A percentile compares a stretch with the other conserved stretches of the same genome.
Conservation (phyloP, 2,329 filamentous ascomycete genomes). For the Pseudogymnoascus sp. region DNA sequence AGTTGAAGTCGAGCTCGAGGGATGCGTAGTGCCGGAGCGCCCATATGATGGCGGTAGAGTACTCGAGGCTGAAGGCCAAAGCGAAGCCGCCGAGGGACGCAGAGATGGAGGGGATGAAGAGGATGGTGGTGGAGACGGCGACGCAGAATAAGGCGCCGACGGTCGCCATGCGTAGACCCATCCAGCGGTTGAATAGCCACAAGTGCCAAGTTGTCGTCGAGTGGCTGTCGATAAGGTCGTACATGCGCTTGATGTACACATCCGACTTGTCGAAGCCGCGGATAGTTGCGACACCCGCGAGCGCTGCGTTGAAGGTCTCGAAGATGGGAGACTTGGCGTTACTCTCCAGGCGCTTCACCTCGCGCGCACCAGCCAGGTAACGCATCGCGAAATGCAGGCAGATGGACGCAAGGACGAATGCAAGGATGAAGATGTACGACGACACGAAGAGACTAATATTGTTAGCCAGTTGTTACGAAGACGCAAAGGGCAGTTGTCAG, state of each 20-base stretch:
- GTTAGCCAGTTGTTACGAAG: not conserved
- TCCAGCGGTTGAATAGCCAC: slow-evolving; percentile 70
- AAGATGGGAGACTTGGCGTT: slow-evolving; percentile 73
- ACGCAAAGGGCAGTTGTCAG: not conserved
- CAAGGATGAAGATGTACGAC: slow-evolving; percentile 56
- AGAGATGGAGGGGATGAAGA: slow-evolving; percentile 54
- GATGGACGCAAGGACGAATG: slow-evolving; percentile 48
- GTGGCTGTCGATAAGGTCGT: slow-evolving; percentile 60
- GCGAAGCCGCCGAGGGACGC: slow-evolving; percentile 70
- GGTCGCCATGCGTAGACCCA: slow-evolving; percentile 63
- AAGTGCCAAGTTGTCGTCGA: slow-evolving; percentile 58
- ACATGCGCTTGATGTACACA: slow-evolving; percentile 64
- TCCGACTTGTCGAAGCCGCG: slow-evolving; percentile 65
- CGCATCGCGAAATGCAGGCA: slow-evolving; percentile 51
- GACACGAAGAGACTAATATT: slow-evolving; percentile 52
- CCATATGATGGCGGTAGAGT: slow-evolving; percentile 57
- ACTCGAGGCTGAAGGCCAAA: slow-evolving; percentile 65
- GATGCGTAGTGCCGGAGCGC: slow-evolving; percentile 61
- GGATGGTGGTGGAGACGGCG: slow-evolving; percentile 57
- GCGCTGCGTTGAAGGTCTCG: slow-evolving; percentile 67
- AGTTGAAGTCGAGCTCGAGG: slow-evolving; percentile 72
- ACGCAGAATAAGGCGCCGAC: slow-evolving; percentile 63
- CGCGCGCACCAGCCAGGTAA: slow-evolving; percentile 65
- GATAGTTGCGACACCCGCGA: slow-evolving; percentile 68
- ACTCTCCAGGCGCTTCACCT: slow-evolving; percentile 70